Evolutionary conservation across 2,329 filamentous ascomycete genomes (phyloP), one percentile per base, ranked within the genome.

Genomic region (Hypocreales sp.): DNA sequence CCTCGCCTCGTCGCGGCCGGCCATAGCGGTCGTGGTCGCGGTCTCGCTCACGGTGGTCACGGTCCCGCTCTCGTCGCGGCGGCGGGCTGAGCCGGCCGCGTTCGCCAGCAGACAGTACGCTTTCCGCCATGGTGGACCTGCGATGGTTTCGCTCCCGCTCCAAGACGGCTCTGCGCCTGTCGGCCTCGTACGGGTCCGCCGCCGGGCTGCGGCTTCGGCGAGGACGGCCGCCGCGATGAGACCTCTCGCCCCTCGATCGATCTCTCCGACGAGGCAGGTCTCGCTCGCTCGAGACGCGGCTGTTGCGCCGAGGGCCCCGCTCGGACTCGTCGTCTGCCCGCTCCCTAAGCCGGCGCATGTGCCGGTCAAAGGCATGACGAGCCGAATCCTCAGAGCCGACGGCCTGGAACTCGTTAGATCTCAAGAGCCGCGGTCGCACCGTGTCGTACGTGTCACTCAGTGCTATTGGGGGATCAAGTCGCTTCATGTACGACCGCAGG

Each of bases 121-220:
- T 69, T 41, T 75, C 71, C 37, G 77, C 79, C 56, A 72, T 72
- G 47, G 67, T 73, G 24, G 72, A 64, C 56, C 90, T 92, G 50
- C 82, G 76, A 55, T 93, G 92, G 42, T 92, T 86, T 38, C 86
- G 79, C 56, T 95, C 92, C 25, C 92, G 78, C 47, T 93, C 86
- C 31, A 86, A 84, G 46, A 90, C 86, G 23, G 87, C 87, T 51
- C 87, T 90, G 44, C 84, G 79, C 38, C 90, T 75, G 48, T 98
- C 90, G 33, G 86, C 90, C 54, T 95, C 90, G 52, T 98, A 98
- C 13, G 82, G 72, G 56, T 98, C 86, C 32, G 72, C 71, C 52
- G 95, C 90, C n/a, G 84, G 86, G 41, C 79, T 86, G 42, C 84
- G 82, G 47, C 81, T 92, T 41, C 72, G 70, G 41, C 81, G 63